phyloP scores from a whole-genome alignment of 345 rosid species.

The Boechera stricta region DNA sequence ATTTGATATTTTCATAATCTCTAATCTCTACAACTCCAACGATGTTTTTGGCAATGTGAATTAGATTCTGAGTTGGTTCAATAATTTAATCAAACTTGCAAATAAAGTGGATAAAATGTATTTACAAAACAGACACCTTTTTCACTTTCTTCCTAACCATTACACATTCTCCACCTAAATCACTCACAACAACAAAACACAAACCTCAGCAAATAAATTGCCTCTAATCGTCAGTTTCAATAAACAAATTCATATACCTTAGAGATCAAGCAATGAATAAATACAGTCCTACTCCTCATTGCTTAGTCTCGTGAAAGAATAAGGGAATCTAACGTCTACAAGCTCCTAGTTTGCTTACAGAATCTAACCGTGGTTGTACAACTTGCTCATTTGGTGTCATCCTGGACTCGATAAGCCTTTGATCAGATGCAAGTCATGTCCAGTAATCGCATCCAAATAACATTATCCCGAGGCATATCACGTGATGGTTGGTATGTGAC shows the following conservation, averaged over 20 bases:
- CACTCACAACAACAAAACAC: constrained; percentile 37
- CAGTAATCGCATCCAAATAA: constrained; percentile 2
- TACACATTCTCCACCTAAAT: constrained; percentile 44
- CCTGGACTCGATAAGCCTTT: not conserved
- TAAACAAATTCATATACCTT: constrained; percentile 45
- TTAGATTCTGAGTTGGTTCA: constrained; percentile 6
- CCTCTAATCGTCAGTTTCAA: constrained; percentile 33
- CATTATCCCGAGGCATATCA: not conserved
- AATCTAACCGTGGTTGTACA: constrained; percentile 43
- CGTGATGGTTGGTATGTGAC: constrained; percentile 27
- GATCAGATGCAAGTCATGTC: constrained; percentile 35
- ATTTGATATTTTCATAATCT: not conserved
- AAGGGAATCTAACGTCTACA: constrained; percentile 49
- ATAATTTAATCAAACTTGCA: constrained; percentile 33
- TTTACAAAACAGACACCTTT: constrained; percentile 34
- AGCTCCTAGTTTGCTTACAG: constrained; percentile 45
- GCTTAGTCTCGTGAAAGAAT: constrained; percentile 78
- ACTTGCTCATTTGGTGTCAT: constrained; percentile 28
- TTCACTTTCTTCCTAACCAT: constrained; percentile 32
- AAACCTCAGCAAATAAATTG: constrained; percentile 34
- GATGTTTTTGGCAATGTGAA: constrained; percentile 16
- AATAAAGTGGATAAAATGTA: constrained; percentile 41
- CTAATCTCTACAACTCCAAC: not conserved
- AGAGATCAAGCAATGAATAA: constrained; percentile 37
- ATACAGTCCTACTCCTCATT: constrained; percentile 36